These are phyloP conservation scores for Penicillium sp. DNA, from an alignment of 2,329 filamentous ascomycete genomes.

Conservation along the genomic window DNA sequence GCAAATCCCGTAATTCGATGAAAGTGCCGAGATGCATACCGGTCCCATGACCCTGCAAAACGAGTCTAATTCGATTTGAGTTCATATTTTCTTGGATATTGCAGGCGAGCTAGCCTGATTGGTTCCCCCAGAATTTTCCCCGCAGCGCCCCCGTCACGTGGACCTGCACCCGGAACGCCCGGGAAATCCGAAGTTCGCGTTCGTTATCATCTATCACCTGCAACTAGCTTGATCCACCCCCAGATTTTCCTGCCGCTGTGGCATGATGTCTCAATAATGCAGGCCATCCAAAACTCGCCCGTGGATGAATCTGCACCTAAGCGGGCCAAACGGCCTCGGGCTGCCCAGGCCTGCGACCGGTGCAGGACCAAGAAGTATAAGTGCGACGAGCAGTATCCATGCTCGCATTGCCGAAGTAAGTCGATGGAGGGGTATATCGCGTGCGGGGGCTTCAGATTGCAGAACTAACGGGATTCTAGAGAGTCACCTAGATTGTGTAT, in stretches of 20 bases:
- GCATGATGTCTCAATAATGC: conserved; percentile 30
- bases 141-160: conserved; percentile 16
- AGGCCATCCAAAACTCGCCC: conserved; percentile 33
- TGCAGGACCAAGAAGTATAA: conserved; percentile 52
- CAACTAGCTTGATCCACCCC: conserved; percentile 5
- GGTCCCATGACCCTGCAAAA: not conserved
- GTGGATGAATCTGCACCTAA: conserved; percentile 21
- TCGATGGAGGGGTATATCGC: not conserved
- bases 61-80: not conserved
- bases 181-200: not conserved
- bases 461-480: conserved; percentile 22
- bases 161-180: not conserved
- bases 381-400: conserved; percentile 49
- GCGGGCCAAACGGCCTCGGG: conserved; percentile 40
- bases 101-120: not conserved
- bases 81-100: not conserved
- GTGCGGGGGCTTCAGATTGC: not conserved
- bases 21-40: not conserved
- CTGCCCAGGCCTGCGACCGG: conserved; percentile 48
- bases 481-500: conserved; percentile 35
- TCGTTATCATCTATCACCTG: conserved; percentile 11
- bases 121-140: not conserved
- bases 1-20: not conserved
- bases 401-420: conserved; percentile 47
- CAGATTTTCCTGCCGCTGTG: not conserved